A percentile compares a stretch with the other conserved stretches of the same genome.
Evolutionary conservation across 2,329 filamentous ascomycete genomes (phyloP).

Genomic region (Cladosporium sp.): DNA sequence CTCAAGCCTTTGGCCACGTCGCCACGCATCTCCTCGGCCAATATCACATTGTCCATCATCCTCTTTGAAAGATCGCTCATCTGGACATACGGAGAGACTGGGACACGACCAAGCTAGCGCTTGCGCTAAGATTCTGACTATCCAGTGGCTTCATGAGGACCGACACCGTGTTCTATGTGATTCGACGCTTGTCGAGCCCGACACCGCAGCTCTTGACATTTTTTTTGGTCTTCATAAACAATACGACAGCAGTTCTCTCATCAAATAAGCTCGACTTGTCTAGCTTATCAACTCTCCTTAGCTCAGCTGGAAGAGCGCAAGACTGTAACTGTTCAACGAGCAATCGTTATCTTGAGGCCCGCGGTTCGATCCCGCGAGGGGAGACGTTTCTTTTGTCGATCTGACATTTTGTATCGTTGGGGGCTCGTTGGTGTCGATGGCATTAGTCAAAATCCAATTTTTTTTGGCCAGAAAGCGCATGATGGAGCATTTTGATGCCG

Average conservation of each 20-base stretch:
- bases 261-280: not conserved
- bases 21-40: not conserved
- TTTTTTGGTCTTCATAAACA: no score
- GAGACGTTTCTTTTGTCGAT: slow-evolving; percentile 12
- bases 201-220: not conserved
- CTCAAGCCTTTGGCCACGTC: not conserved
- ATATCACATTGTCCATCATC: not conserved
- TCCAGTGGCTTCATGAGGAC: not conserved
- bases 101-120: not conserved
- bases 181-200: not conserved
- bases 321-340: slow-evolving; percentile 9
- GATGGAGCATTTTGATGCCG: not conserved
- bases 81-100: not conserved
- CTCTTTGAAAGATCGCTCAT: not conserved
- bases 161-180: not conserved
- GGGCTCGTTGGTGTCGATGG: not conserved
- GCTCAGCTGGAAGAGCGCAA: slow-evolving; percentile 11
- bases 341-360: slow-evolving; percentile 16
- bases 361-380: slow-evolving; percentile 20
- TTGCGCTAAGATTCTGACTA: not conserved
- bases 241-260: not conserved
- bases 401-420: not conserved
- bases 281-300: slow-evolving; percentile 1
- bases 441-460: not conserved
- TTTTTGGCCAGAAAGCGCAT: not conserved